Conservation (phyloP, 2,329 filamentous ascomycete species). For the Leptodontidium sp. region DNA sequence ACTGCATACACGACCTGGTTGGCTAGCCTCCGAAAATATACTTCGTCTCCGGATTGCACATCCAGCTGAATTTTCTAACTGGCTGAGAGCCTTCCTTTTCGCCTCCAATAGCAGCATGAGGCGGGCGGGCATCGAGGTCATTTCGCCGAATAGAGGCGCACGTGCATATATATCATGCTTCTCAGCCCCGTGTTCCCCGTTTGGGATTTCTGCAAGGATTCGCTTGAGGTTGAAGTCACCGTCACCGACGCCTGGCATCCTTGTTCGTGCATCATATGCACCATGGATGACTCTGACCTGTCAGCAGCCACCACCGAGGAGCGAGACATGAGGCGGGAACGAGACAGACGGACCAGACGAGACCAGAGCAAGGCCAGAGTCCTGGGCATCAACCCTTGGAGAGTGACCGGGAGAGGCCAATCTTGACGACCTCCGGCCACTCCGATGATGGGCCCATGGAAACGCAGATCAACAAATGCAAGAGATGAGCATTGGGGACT, state of each 20-base stretch:
- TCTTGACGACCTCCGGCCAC: conserved; percentile 13
- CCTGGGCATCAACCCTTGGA: not conserved
- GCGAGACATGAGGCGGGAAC: too few species aligned
- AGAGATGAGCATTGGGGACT: not conserved
- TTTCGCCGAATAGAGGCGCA: not conserved
- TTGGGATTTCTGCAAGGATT: not conserved
- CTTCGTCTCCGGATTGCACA: not conserved
- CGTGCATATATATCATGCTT: conserved; percentile 11
- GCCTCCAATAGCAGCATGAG: conserved; percentile 3
- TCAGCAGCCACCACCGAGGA: not conserved
- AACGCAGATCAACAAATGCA: not conserved
- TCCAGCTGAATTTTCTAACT: conserved; percentile 6
- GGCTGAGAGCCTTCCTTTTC: not conserved
- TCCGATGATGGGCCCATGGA: not conserved
- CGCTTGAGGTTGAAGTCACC: not conserved
- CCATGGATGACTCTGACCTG: conserved; percentile 3
- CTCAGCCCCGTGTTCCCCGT: conserved; percentile 16
- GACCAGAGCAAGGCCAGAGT: not conserved
- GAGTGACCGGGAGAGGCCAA: not conserved
- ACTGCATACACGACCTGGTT: not conserved
- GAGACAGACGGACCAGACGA: too few species aligned
- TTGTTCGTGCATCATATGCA: conserved; percentile 1
- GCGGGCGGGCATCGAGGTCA: not conserved
- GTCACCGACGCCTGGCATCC: not conserved
- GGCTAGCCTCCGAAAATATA: not conserved